Evolutionary conservation across 2,329 filamentous ascomycete genomes (phyloP).

Genomic region (Alternaria sp.): DNA sequence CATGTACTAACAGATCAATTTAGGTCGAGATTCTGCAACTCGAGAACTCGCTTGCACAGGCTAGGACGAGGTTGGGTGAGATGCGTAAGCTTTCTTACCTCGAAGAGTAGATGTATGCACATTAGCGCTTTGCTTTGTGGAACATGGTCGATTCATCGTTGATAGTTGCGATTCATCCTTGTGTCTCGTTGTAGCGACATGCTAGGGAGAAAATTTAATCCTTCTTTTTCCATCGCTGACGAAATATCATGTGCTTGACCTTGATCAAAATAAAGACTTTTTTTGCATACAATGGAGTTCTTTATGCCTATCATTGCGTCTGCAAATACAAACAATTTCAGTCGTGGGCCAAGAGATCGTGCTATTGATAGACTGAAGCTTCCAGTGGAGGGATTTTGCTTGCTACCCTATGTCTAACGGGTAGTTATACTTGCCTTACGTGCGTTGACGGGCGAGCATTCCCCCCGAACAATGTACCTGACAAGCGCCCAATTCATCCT

Average conservation of each 20-base stretch:
- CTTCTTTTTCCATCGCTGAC: neutral
- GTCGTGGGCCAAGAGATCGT: neutral
- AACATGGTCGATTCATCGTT: constrained; percentile 1
- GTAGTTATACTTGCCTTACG: neutral
- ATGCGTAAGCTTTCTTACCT: constrained; percentile 97
- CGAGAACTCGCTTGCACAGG: constrained; percentile 83
- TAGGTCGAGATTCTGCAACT: constrained; percentile 97
- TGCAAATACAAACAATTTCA: neutral
- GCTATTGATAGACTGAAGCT: neutral
- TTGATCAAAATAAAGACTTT: neutral
- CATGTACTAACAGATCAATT: constrained; percentile 20
- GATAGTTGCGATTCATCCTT: neutral
- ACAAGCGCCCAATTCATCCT: neutral
- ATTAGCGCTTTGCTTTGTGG: neutral
- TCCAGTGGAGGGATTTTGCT: neutral
- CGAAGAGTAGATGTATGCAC: constrained; percentile 38
- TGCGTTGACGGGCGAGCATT: neutral
- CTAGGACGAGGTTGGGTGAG: constrained; percentile 85
- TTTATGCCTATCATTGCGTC: neutral
- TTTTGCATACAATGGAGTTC: neutral
- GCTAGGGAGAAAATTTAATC: neutral
- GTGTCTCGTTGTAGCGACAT: neutral
- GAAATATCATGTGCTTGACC: neutral
- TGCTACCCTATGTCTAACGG: neutral
- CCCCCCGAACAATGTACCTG: neutral